These are phyloP conservation scores for Sherardia arvensis DNA, from an alignment of 257 asterid genomes.

Conservation along the genomic window DNA sequence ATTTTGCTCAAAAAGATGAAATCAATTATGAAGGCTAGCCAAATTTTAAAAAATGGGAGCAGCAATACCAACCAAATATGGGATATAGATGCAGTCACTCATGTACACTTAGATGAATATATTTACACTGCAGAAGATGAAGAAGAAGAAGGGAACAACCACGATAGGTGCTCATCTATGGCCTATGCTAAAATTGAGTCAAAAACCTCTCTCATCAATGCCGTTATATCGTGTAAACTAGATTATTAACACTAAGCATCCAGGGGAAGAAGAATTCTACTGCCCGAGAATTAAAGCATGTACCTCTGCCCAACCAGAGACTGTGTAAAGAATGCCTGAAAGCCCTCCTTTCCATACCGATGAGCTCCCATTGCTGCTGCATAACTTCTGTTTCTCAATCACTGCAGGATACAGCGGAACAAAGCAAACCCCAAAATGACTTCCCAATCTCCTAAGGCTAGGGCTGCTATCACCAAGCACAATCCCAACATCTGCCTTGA, in stretches of 20 bases:
- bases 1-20: too few relatives aligned
- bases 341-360: constrained; percentile 56
- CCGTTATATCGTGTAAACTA: constrained; percentile 16
- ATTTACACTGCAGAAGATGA: too few relatives aligned
- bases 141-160: constrained; percentile 24
- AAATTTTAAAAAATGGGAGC: too few relatives aligned
- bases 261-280: constrained; percentile 22
- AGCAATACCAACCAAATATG: neutral
- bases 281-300: constrained; percentile 60
- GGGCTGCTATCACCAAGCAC: constrained; percentile 64
- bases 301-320: constrained; percentile 81
- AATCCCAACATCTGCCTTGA: constrained; percentile 80
- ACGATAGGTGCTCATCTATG: constrained; percentile 37
- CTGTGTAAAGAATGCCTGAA: constrained; percentile 75
- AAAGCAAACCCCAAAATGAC: constrained; percentile 72
- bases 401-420: constrained; percentile 54
- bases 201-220: constrained; percentile 23
- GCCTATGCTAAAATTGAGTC: constrained; percentile 51
- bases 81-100: neutral
- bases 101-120: constrained; percentile 32
- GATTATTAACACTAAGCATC: constrained; percentile 20
- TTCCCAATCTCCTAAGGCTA: constrained; percentile 53
- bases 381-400: constrained; percentile 49
- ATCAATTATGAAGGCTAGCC: too few relatives aligned
- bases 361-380: constrained; percentile 25